phyloP scores from a whole-genome alignment of 805 yeast species.

The Saturnispora ahearnii region DNA sequence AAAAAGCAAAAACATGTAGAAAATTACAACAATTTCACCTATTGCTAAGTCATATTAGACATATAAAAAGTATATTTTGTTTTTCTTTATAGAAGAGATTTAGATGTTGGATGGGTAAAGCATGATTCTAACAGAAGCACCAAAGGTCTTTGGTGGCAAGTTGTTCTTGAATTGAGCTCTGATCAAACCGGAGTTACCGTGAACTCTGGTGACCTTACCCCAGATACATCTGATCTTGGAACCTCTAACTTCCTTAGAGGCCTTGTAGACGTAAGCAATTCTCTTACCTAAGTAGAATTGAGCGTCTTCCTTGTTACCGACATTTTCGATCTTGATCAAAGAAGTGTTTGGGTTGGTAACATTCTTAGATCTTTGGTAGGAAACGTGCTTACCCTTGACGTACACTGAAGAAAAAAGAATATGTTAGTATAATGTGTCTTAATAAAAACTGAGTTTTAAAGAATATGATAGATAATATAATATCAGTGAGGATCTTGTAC shows the following conservation, averaged over 20 bases:
- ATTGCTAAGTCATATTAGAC: constrained; percentile 14
- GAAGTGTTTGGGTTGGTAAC: constrained; percentile 98
- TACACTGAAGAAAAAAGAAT: constrained; percentile 49
- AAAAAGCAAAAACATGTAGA: constrained; percentile 2
- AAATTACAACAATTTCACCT: constrained; percentile 2
- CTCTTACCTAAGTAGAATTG: constrained; percentile 99
- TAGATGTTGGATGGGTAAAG: constrained; percentile 99
- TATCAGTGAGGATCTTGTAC: too few relatives aligned
- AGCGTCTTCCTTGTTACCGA: constrained; percentile 83
- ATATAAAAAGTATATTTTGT: constrained; percentile 12
- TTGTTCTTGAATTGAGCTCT: constrained; percentile 98
- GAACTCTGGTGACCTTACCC: constrained; percentile 99
- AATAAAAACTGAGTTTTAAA: too few relatives aligned
- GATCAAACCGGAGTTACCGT: constrained; percentile 97
- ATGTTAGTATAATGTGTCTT: constrained; percentile 18
- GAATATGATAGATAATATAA: too few relatives aligned
- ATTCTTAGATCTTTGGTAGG: constrained; percentile 99
- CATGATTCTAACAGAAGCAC: constrained; percentile 99
- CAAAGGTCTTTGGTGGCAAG: constrained; percentile 99
- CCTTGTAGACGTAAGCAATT: constrained; percentile 98
- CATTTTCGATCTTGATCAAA: constrained; percentile 95
- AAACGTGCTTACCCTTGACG: constrained; percentile 99
- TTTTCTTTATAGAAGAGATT: constrained; percentile 25
- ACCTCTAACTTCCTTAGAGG: constrained; percentile 96
- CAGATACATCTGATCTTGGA: constrained; percentile 98